phyloP scores from a whole-genome alignment of 2,329 filamentous ascomycete genomes.

The Macrophomina tecta region DNA sequence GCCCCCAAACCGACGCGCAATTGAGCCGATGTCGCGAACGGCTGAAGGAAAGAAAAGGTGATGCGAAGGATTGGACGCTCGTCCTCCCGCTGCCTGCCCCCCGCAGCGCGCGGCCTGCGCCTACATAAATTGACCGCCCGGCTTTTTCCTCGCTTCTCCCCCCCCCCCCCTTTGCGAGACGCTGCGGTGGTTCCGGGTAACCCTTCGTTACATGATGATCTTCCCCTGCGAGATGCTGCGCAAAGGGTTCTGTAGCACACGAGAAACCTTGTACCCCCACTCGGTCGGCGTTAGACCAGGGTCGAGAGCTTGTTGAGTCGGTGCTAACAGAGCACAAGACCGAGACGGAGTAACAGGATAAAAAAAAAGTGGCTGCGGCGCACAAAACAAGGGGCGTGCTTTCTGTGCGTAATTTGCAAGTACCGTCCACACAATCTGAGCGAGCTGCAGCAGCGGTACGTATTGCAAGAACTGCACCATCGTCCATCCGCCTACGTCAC shows the following conservation, averaged over 20 bases:
- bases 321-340: too few species aligned
- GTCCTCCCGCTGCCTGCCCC: not conserved
- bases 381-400: too few species aligned
- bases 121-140: too few species aligned
- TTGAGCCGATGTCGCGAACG: not conserved
- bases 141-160: too few species aligned
- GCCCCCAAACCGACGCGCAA: slow-evolving; percentile 15
- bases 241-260: not conserved
- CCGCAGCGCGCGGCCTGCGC: too few species aligned
- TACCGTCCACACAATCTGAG: not conserved
- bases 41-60: not conserved
- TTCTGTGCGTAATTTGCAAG: too few species aligned
- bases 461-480: not conserved
- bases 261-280: not conserved
- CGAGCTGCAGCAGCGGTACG: not conserved
- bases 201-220: not conserved
- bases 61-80: not conserved
- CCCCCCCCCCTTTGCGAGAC: too few species aligned
- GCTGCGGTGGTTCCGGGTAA: not conserved
- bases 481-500: too few species aligned
- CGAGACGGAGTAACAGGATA: too few species aligned
- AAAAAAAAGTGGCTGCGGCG: too few species aligned
- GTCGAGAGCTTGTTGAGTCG: too few species aligned
- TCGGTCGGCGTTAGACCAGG: not conserved
- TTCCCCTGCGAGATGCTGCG: not conserved